Conservation (phyloP, 116 monocot genomes). For the Iris pallida region DNA sequence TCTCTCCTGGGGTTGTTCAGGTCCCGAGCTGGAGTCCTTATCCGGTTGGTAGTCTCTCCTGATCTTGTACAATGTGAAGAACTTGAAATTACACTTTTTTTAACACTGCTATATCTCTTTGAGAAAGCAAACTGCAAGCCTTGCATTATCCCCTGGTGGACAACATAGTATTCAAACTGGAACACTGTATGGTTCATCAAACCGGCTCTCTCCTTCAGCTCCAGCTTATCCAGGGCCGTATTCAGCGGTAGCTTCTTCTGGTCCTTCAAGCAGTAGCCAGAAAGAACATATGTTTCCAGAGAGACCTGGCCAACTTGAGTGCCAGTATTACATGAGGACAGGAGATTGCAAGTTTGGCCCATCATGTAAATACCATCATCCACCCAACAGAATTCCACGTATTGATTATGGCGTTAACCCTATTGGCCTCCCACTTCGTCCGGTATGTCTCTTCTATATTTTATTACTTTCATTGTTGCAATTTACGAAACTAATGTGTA, state of each 20-base stretch:
- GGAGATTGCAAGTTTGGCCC: constrained; percentile 87
- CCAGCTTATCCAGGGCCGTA: constrained; percentile 38
- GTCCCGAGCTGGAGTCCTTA: constrained; percentile 59
- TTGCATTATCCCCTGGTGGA: constrained; percentile 36
- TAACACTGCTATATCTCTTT: not conserved
- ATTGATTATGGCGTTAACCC: constrained; percentile 52
- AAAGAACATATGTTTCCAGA: constrained; percentile 45
- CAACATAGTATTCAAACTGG: constrained; percentile 46
- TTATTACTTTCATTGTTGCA: not conserved
- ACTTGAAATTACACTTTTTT: not conserved
- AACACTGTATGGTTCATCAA: constrained; percentile 38
- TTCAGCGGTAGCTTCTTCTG: constrained; percentile 23
- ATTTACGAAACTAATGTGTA: too few relatives aligned
- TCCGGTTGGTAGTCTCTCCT: constrained; percentile 24
- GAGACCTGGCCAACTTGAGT: constrained; percentile 83
- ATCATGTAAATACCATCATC: constrained; percentile 87
- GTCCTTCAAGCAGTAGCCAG: constrained; percentile 31
- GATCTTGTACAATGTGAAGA: not conserved
- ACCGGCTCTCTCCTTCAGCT: constrained; percentile 53
- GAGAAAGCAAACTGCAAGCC: constrained; percentile 37
- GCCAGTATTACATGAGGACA: constrained; percentile 76
- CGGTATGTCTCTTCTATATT: constrained; percentile 26
- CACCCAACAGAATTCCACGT: constrained; percentile 47
- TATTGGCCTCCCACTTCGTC: constrained; percentile 83
- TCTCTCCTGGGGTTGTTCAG: constrained; percentile 48